These are phyloP conservation scores for Eimeria necatrix DNA, from an alignment of 169 alveolate genomes.

Conservation along the genomic window DNA sequence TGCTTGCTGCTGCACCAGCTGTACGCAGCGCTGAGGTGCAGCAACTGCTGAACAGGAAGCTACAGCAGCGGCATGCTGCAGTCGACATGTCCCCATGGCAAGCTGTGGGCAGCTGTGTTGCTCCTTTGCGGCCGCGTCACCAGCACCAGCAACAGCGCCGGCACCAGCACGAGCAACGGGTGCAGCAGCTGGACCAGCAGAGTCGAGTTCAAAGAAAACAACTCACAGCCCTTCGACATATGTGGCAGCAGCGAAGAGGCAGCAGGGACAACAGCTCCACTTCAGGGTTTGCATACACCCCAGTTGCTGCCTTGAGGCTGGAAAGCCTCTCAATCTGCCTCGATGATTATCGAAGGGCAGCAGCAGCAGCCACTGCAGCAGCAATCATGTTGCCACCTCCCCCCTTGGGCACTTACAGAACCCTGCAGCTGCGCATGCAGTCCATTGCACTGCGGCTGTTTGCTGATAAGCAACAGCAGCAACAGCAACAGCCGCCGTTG, in stretches of 20 bases:
- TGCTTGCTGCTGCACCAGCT: slow-evolving; percentile 63
- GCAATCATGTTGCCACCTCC: slow-evolving; percentile 62
- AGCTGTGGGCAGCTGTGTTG: slow-evolving; percentile 62
- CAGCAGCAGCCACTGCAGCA: slow-evolving; percentile 67
- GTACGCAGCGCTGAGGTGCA: background rate
- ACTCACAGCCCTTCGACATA: background rate
- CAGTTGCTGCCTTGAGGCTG: slow-evolving; percentile 34
- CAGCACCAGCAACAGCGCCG: slow-evolving; percentile 12
- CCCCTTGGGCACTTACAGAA: background rate
- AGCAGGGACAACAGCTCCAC: slow-evolving; percentile 27
- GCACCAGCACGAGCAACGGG: slow-evolving; percentile 9
- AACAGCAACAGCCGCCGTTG: slow-evolving; percentile 46
- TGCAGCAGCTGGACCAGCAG: slow-evolving; percentile 63
- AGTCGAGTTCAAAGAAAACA: background rate
- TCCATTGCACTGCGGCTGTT: slow-evolving; percentile 41
- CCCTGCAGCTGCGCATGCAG: slow-evolving; percentile 73
- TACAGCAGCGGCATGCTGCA: slow-evolving; percentile 57
- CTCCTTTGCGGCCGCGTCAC: slow-evolving; percentile 33
- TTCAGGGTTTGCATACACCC: slow-evolving; percentile 45
- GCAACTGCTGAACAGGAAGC: slow-evolving; percentile 39
- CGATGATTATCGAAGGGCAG: slow-evolving; percentile 57
- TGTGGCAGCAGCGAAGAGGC: background rate
- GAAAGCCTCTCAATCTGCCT: slow-evolving; percentile 23
- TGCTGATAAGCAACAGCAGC: slow-evolving; percentile 26
- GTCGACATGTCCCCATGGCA: slow-evolving; percentile 49